Evolutionary conservation across 2,329 filamentous ascomycete genomes (phyloP).

Genomic region (Ascochyta fabae): DNA sequence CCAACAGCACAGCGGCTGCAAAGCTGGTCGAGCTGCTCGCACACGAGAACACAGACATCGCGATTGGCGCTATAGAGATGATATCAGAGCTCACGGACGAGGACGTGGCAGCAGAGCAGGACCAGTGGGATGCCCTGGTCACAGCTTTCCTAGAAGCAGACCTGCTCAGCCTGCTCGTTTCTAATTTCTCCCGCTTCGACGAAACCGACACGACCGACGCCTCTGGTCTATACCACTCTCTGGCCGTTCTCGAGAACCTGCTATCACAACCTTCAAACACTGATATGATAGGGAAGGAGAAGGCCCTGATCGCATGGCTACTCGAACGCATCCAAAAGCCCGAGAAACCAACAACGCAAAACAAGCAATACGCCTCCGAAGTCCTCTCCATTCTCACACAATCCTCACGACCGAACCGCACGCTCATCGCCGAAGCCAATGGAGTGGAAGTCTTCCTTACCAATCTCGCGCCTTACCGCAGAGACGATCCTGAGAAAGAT

Average conservation of each 20-base stretch:
- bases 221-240: conserved; percentile 83
- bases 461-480: conserved; percentile 82
- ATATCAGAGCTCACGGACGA: conserved; percentile 92
- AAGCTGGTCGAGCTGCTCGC: conserved; percentile 82
- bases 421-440: conserved; percentile 68
- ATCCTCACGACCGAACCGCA: conserved; percentile 70
- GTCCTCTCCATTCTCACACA: conserved; percentile 89
- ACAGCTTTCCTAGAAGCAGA: conserved; percentile 68
- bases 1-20: conserved; percentile 72
- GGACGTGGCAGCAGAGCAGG: conserved; percentile 80
- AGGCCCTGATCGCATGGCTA: conserved; percentile 76
- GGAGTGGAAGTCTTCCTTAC: conserved; percentile 82
- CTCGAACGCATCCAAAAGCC: conserved; percentile 72
- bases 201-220: conserved; percentile 77
- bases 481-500: conserved; percentile 82
- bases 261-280: conserved; percentile 73
- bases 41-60: conserved; percentile 97
- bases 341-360: conserved; percentile 77
- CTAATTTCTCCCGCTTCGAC: conserved; percentile 80
- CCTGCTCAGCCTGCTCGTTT: conserved; percentile 74
- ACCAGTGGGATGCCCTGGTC: conserved; percentile 80
- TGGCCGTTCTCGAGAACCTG: conserved; percentile 84
- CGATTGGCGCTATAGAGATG: conserved; percentile 88
- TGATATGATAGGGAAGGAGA: conserved; percentile 74
- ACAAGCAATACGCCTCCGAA: conserved; percentile 94